Conservation (phyloP, 2,329 filamentous ascomycete species). For the Metarhizium robertsii region DNA sequence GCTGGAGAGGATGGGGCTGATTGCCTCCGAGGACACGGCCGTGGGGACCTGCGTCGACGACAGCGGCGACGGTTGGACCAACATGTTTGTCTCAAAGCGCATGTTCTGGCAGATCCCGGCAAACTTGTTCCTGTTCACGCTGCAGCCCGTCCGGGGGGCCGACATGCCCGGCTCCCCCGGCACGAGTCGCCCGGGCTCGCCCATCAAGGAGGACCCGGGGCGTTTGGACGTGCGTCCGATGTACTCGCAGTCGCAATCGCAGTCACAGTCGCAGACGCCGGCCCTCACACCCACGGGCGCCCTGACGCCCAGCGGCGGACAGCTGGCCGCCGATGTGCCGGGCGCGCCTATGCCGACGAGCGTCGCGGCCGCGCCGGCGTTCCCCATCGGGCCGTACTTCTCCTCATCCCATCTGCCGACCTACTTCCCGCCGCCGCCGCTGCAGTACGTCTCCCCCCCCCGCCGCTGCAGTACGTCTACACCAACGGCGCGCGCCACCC, state of each 20-base stretch:
- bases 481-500: constrained; percentile 78
- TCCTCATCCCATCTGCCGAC: constrained; percentile 81
- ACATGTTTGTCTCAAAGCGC: constrained; percentile 72
- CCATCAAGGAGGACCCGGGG: neutral
- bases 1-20: constrained; percentile 85
- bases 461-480: constrained; percentile 70
- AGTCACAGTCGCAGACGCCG: constrained; percentile 9
- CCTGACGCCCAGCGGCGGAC: constrained; percentile 5
- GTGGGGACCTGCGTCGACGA: constrained; percentile 59
- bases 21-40: constrained; percentile 64
- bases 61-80: constrained; percentile 56
- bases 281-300: neutral
- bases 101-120: constrained; percentile 92
- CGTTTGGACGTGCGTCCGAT: constrained; percentile 15
- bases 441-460: constrained; percentile 73
- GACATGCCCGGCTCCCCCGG: constrained; percentile 37
- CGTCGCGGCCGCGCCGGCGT: constrained; percentile 22
- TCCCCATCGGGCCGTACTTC: constrained; percentile 60
- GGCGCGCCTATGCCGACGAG: constrained; percentile 28
- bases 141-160: constrained; percentile 45
- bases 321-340: constrained; percentile 27
- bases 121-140: constrained; percentile 77
- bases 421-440: constrained; percentile 76
- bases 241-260: constrained; percentile 15
- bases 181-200: constrained; percentile 16